Percentiles rank a stretch among this genome's conserved stretches.
These are phyloP conservation scores for Penicillium nordicum DNA, from an alignment of 2,329 filamentous ascomycete species.

Conservation along the genomic window DNA sequence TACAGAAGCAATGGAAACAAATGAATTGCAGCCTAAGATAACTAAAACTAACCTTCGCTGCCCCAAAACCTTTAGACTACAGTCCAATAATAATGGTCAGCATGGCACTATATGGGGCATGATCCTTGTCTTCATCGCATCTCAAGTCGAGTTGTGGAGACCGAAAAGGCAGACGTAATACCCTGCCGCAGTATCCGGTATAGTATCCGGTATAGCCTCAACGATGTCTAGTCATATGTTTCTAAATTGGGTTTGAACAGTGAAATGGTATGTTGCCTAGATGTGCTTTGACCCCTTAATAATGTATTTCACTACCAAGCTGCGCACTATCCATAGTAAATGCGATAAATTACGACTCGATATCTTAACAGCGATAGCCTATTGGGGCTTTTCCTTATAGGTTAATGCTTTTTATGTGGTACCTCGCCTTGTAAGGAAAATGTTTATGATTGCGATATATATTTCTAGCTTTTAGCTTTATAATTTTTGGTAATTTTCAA, in stretches of 20 bases:
- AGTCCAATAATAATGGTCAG: constrained; percentile 8
- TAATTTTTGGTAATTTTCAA: too few species aligned
- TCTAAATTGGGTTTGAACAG: neutral
- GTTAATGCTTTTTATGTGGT: too few species aligned
- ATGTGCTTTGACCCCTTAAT: neutral
- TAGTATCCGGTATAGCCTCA: neutral
- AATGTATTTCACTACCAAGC: neutral
- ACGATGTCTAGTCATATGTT: neutral
- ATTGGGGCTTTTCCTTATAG: too few species aligned
- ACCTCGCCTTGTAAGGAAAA: too few species aligned
- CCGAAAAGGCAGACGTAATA: constrained; percentile 10
- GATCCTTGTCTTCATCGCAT: constrained; percentile 10
- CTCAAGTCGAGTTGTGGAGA: constrained; percentile 19
- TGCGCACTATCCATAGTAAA: too few species aligned
- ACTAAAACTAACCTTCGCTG: neutral
- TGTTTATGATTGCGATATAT: too few species aligned
- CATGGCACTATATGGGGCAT: constrained; percentile 6
- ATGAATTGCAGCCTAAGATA: neutral
- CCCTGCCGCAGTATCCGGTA: constrained; percentile 1
- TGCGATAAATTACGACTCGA: too few species aligned
- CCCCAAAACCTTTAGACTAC: neutral
- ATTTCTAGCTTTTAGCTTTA: too few species aligned
- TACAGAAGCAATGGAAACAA: neutral
- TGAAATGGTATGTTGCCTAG: neutral
- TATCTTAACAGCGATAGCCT: too few species aligned